phyloP scores from a whole-genome alignment of 140 eudicot species.

The Anethum foeniculum region DNA sequence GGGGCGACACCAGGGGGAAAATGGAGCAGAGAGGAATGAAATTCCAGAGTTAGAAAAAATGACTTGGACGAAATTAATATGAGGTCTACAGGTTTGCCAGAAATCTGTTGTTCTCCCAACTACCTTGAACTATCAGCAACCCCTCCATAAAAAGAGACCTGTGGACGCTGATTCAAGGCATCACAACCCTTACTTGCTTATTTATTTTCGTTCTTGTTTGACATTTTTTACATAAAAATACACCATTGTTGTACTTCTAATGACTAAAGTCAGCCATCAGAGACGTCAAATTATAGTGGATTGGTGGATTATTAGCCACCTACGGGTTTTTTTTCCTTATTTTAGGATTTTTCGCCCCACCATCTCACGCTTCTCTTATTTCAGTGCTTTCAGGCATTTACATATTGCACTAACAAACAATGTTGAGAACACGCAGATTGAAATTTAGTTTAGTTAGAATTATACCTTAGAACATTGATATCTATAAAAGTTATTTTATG shows the following conservation, averaged over 20 bases:
- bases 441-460: background rate
- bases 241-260: background rate
- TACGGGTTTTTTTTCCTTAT: background rate
- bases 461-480: background rate
- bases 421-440: background rate
- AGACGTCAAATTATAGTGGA: background rate
- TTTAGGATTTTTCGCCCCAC: background rate
- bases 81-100: background rate
- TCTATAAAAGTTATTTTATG: background rate
- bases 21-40: background rate
- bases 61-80: background rate
- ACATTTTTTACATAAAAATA: background rate
- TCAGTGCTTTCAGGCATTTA: background rate
- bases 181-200: background rate
- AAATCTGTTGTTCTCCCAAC: background rate
- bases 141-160: background rate
- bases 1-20: background rate
- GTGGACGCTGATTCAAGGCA: background rate
- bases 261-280: background rate
- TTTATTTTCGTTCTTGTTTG: background rate
- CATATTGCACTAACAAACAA: background rate
- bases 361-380: background rate
- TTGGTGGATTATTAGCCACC: background rate
- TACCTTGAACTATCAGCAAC: background rate
- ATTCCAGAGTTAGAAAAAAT: background rate